Evolutionary conservation across 208 protist genomes (phyloP).

Genomic region (Acanthamoeba pearcei): DNA sequence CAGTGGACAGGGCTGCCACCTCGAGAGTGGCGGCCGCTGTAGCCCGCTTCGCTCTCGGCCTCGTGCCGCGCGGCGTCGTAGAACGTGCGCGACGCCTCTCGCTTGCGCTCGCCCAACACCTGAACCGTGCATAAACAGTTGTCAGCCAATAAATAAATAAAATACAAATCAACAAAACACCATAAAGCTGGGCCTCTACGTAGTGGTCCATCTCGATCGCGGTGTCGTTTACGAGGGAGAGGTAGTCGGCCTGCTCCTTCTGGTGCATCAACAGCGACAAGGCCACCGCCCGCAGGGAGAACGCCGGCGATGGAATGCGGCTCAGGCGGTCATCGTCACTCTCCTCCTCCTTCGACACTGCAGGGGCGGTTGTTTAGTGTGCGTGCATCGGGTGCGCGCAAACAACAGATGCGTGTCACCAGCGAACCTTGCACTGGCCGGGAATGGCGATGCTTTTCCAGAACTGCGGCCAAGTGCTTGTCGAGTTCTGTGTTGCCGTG

Average conservation of each 20-base stretch:
- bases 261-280: not conserved
- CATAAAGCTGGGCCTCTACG: no score
- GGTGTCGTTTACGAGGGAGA: not conserved
- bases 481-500: not conserved
- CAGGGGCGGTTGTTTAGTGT: not conserved
- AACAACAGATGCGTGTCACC: no score
- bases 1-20: no score
- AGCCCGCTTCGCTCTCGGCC: not conserved
- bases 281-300: constrained; percentile 2
- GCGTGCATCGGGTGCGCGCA: no score
- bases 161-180: no score
- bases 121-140: not conserved
- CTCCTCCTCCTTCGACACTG: not conserved
- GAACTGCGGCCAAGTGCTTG: not conserved
- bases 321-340: no score
- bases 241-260: not conserved
- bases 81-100: not conserved
- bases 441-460: not conserved
- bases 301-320: not conserved
- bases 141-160: no score
- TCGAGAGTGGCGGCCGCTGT: no score
- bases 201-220: no score
- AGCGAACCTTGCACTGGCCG: not conserved
- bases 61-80: not conserved
- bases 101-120: not conserved